Conservation (phyloP, 192 early-diverging fungal genomes). For the Polychytrium aggregatum region DNA sequence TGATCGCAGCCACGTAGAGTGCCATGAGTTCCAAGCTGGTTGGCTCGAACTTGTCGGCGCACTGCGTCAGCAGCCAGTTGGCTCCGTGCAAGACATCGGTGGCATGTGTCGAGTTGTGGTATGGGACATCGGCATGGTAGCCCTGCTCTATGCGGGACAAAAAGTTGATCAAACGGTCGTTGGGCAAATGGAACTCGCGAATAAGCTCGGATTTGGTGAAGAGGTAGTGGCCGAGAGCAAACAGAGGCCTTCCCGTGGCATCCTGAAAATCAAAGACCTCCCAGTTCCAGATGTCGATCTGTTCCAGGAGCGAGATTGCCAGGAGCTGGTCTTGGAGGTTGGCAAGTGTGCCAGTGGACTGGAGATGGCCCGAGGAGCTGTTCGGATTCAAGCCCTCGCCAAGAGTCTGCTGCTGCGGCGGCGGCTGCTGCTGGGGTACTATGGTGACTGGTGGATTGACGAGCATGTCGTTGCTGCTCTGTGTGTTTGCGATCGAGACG, state of each 20-base stretch:
- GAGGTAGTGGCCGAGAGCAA: conserved; percentile 18
- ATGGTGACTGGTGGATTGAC: too few relatives aligned
- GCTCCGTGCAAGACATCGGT: conserved; percentile 43
- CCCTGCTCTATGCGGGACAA: conserved; percentile 28
- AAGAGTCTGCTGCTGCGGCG: too few relatives aligned
- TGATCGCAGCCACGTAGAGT: conserved; percentile 36
- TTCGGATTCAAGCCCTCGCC: too few relatives aligned
- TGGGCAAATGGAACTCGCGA: conserved; percentile 21
- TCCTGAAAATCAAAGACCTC: conserved; percentile 32
- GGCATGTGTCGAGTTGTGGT: conserved; percentile 48
- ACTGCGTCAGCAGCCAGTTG: conserved; percentile 19
- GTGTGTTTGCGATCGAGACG: too few relatives aligned
- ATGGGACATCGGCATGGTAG: conserved; percentile 38
- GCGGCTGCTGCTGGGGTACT: too few relatives aligned
- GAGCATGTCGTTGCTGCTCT: too few relatives aligned
- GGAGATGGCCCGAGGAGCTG: too few relatives aligned
- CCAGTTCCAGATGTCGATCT: conserved; percentile 29
- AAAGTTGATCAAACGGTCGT: conserved; percentile 30
- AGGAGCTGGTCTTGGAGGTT: conserved; percentile 13
- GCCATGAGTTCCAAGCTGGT: conserved; percentile 33
- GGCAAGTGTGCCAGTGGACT: too few relatives aligned
- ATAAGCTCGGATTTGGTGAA: conserved; percentile 30
- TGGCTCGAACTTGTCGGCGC: conserved; percentile 10
- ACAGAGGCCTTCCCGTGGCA: conserved; percentile 12
- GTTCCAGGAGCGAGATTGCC: conserved; percentile 9